Base-by-base conservation (phyloP, 1,139 yeast genomes). In the Blastobotrys raffinosifermentans region DNA sequence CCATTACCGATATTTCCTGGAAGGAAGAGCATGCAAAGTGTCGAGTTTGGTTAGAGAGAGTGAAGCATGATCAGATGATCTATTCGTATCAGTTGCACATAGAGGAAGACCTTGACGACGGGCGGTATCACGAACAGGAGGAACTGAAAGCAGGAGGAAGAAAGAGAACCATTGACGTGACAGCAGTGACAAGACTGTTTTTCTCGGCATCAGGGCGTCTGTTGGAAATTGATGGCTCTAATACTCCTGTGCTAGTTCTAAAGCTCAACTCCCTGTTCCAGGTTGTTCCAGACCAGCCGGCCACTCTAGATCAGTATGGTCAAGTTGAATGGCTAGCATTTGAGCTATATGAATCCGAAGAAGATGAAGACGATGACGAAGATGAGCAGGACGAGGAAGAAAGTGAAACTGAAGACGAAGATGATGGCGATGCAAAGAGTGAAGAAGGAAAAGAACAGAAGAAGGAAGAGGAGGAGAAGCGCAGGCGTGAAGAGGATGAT, bases 181-280 rank as follows among this genome's bases (percentile, higher is more conserved):
- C 63, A 7, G 54, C 63, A 2, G 64, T 83, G 2, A 63, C 70
- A 4, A 67, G 79, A 43, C 58, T 81, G 40, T 84, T 80, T 48
- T 84, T 81, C 60, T 75, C 81, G 42, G 84, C 83, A 1, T 79
- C 89, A 2, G 93, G 93, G 0, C 70, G 71, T 39, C 59, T 83
- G 11, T 66, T 84, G 26, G 75, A 74, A 39, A 63, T 84, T 13
- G 85, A 79, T 29, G 85, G 77, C 31, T 67, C 78, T 25, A 72
- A 70, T 36, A 66, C 80, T 0, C 89, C 94, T 0, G 91, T 84
- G 0, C 62, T 84, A 36, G 81, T 83, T 2, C 54, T 83, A 21
- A 83, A 75, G 42, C 53, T 69, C 4, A 67, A 63, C 26, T n/a
- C n/a, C n/a, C n/a, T n/a, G n/a, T n/a, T n/a, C n/a, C n/a, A n/a